Conservation (phyloP, 805 yeast species). For the Saccharomycopsis fibuligera region DNA sequence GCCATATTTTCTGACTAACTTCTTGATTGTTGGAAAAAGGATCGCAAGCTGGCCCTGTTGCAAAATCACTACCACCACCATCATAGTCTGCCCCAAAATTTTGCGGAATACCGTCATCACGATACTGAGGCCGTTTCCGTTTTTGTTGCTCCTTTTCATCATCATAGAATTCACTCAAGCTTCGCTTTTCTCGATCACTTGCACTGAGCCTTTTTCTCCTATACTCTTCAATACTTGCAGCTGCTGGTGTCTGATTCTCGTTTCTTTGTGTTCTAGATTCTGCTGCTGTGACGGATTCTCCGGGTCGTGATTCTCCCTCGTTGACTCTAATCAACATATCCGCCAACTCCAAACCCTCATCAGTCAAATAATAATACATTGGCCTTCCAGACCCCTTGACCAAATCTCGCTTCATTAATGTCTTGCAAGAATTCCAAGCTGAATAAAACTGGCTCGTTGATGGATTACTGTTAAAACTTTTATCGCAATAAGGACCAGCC, state of each 20-base stretch:
- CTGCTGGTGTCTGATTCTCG: background rate
- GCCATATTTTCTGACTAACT: slow-evolving; percentile 46
- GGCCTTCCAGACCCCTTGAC: slow-evolving; percentile 56
- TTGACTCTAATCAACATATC: slow-evolving; percentile 45
- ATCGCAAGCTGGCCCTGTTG: background rate
- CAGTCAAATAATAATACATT: slow-evolving; percentile 55
- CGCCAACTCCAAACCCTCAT: slow-evolving; percentile 63
- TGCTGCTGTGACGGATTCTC: no score
- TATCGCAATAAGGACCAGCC: slow-evolving; percentile 52
- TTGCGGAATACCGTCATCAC: background rate
- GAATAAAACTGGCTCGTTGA: slow-evolving; percentile 57
- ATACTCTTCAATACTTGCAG: no score
- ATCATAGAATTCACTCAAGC: background rate
- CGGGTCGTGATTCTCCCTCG: slow-evolving; percentile 13
- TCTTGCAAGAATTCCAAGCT: slow-evolving; percentile 70
- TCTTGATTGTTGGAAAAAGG: background rate
- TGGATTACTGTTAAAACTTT: slow-evolving; percentile 54
- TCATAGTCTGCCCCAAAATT: no score
- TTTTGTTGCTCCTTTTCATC: slow-evolving; percentile 7
- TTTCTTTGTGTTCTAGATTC: background rate
- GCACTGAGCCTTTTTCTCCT: no score
- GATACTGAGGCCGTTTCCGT: background rate
- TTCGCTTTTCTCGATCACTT: slow-evolving; percentile 21
- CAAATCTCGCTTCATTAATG: slow-evolving; percentile 53
- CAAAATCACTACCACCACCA: background rate